These are phyloP conservation scores for Orbilia quercus DNA, from an alignment of 2,329 filamentous ascomycete species.

Conservation along the genomic window DNA sequence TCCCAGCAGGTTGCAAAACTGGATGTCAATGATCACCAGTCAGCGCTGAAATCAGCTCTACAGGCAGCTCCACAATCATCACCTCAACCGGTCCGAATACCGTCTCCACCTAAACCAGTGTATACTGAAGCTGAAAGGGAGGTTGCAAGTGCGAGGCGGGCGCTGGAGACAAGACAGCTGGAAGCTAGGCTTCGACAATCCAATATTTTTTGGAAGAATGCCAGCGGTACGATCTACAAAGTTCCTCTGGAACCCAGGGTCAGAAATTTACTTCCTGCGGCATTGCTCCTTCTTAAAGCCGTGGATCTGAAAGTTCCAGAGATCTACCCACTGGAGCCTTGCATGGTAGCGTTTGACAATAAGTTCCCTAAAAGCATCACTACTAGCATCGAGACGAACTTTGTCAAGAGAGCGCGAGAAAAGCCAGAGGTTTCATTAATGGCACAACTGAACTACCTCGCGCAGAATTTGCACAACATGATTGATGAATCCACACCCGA, in stretches of 20 bases:
- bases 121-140: slow-evolving; percentile 41
- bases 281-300: slow-evolving; percentile 49
- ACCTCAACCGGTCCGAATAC: slow-evolving; percentile 10
- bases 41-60: slow-evolving; percentile 1
- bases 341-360: slow-evolving; percentile 51
- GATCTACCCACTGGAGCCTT: slow-evolving; percentile 55
- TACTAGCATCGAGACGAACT: slow-evolving; percentile 46
- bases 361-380: slow-evolving; percentile 40
- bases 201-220: slow-evolving; percentile 55
- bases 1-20: slow-evolving; percentile 20
- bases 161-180: slow-evolving; percentile 55
- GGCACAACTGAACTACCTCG: slow-evolving; percentile 57
- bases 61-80: slow-evolving; percentile 10
- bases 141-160: slow-evolving; percentile 44
- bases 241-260: slow-evolving; percentile 57
- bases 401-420: slow-evolving; percentile 50
- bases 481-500: slow-evolving; percentile 24
- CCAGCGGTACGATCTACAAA: slow-evolving; percentile 53
- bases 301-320: slow-evolving; percentile 55
- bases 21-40: slow-evolving; percentile 40
- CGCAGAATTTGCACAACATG: slow-evolving; percentile 55
- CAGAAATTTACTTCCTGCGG: slow-evolving; percentile 55
- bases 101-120: slow-evolving; percentile 23
- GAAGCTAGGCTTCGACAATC: slow-evolving; percentile 57
- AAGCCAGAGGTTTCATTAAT: slow-evolving; percentile 56